Evolutionary conservation across 306 rosid genomes (phyloP).

Genomic region (Vachellia collinsii): DNA sequence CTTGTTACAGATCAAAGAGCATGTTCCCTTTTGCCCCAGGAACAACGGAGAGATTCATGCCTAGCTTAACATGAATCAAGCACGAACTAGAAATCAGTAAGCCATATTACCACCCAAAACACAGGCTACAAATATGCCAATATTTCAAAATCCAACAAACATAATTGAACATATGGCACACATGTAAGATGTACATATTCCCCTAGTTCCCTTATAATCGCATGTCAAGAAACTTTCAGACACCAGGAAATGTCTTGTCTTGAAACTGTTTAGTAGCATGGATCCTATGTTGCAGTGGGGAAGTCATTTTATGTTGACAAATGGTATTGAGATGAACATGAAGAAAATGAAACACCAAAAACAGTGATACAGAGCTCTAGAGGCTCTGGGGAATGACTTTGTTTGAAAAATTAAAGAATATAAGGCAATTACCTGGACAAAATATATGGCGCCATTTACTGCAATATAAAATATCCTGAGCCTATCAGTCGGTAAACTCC

Average conservation of each 20-base stretch:
- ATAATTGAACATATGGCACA: neutral
- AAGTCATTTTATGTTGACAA: neutral
- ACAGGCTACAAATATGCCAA: constrained; percentile 7
- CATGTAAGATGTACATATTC: neutral
- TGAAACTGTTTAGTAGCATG: neutral
- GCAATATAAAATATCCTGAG: constrained; percentile 60
- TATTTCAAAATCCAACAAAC: constrained; percentile 19
- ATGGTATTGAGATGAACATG: neutral
- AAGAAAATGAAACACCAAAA: neutral
- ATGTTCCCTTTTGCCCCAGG: neutral
- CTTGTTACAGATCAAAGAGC: constrained; percentile 19
- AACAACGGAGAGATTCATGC: constrained; percentile 8
- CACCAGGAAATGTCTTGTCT: neutral
- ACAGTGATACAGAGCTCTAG: neutral
- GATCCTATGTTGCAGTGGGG: neutral
- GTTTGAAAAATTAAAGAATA: neutral
- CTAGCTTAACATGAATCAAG: neutral
- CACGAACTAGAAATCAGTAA: neutral
- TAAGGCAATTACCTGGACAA: constrained; percentile 55
- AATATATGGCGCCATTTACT: constrained; percentile 55
- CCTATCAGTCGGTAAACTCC: constrained; percentile 73
- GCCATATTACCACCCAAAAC: constrained; percentile 3
- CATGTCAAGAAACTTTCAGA: neutral
- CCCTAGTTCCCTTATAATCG: neutral
- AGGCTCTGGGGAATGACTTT: neutral